Percentiles rank a stretch among this genome's conserved stretches.
phyloP scores from a whole-genome alignment of 169 alveolate species.

The Plasmodium sp. region DNA sequence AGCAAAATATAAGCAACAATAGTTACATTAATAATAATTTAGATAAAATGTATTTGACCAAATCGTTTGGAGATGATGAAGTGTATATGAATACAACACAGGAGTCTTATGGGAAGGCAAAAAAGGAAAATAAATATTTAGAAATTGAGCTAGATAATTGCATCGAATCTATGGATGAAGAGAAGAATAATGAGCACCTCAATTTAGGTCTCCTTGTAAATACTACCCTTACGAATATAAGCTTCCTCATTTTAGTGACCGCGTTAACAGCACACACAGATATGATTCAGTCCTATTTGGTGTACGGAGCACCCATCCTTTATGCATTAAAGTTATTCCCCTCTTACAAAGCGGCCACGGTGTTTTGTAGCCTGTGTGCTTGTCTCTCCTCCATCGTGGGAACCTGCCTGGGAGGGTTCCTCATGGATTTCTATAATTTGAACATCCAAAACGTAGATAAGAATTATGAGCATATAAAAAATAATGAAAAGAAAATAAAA shows the following conservation, averaged over 20 bases:
- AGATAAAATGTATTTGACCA: constrained; percentile 2
- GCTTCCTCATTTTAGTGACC: constrained; percentile 14
- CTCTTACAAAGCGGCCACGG: constrained; percentile 35
- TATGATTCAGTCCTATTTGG: constrained; percentile 18
- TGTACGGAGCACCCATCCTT: constrained; percentile 38
- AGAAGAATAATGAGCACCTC: not conserved
- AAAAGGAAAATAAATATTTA: not conserved
- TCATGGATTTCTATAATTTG: constrained; percentile 23
- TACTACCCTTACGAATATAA: constrained; percentile 4
- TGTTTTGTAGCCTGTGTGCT: constrained; percentile 39
- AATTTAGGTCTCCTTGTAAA: not conserved
- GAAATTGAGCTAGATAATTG: constrained; percentile 37
- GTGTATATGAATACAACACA: not conserved
- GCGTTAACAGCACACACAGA: constrained; percentile 29
- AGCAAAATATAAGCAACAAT: not conserved
- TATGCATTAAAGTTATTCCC: constrained; percentile 32
- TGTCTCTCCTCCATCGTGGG: constrained; percentile 52
- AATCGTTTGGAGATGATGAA: constrained; percentile 2
- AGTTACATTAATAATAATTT: constrained; percentile 13
- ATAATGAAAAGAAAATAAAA: constrained; percentile 34
- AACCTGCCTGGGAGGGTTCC: constrained; percentile 17
- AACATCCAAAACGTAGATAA: constrained; percentile 51
- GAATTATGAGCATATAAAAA: constrained; percentile 66
- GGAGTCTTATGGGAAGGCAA: not conserved
- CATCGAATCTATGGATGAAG: constrained; percentile 17